phyloP scores from a whole-genome alignment of 2,329 filamentous ascomycete genomes.

The Lachnellula suecica region DNA sequence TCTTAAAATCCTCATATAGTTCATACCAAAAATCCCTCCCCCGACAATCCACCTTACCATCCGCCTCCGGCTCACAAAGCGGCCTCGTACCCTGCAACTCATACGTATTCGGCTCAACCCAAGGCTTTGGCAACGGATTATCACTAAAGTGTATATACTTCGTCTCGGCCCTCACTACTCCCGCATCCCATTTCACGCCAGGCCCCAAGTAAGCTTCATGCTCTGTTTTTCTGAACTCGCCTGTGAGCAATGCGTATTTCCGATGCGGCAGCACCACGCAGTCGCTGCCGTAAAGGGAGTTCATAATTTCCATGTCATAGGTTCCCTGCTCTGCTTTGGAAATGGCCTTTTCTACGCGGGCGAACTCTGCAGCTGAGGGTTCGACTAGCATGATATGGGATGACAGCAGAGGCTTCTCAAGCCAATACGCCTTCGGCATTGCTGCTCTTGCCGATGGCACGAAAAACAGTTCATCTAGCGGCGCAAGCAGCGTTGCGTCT shows the following conservation, averaged over 20 bases:
- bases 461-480: conserved; percentile 71
- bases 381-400: conserved; percentile 62
- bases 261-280: conserved; percentile 54
- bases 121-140: conserved; percentile 59
- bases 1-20: conserved; percentile 27
- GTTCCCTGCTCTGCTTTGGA: conserved; percentile 22
- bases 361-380: conserved; percentile 53
- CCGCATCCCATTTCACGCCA: conserved; percentile 49
- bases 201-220: conserved; percentile 48
- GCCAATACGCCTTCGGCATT: conserved; percentile 73
- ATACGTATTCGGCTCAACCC: conserved; percentile 44
- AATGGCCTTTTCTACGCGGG: conserved; percentile 32
- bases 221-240: conserved; percentile 49
- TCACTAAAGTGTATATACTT: conserved; percentile 61
- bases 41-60: conserved; percentile 21
- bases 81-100: conserved; percentile 15
- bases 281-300: neutral
- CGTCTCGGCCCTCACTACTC: conserved; percentile 47
- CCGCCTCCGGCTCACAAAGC: conserved; percentile 14
- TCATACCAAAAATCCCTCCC: conserved; percentile 26
- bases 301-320: conserved; percentile 52
- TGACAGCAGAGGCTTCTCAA: conserved; percentile 54
- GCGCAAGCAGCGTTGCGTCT: conserved; percentile 60
- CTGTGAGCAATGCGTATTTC: conserved; percentile 52
- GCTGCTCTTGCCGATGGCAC: conserved; percentile 60